A percentile compares a stretch with the other conserved stretches of the same genome.
phyloP scores from a whole-genome alignment of 2,329 filamentous ascomycete genomes.

The Colletotrichum salicis region DNA sequence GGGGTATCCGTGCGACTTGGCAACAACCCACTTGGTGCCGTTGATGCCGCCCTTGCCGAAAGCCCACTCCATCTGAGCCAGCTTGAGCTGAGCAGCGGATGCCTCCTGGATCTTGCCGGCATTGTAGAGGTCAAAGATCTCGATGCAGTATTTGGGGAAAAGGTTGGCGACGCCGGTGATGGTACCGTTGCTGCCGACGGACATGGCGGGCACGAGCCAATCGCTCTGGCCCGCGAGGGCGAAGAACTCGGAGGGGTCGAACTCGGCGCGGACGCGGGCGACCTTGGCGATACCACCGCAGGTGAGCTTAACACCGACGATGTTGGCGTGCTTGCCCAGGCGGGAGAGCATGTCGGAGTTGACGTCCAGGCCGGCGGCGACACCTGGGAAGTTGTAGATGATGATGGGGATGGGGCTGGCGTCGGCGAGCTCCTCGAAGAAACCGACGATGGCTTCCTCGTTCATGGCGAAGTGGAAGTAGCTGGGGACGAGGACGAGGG shows the following conservation, averaged over 20 bases:
- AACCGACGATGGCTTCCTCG: slow-evolving; percentile 67
- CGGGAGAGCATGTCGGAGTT: slow-evolving; percentile 72
- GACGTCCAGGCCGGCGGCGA: slow-evolving; percentile 74
- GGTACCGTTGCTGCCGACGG: slow-evolving; percentile 67
- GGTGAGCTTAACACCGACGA: slow-evolving; percentile 77
- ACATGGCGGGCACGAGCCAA: slow-evolving; percentile 72
- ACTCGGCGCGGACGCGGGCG: slow-evolving; percentile 64
- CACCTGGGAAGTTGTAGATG: slow-evolving; percentile 79
- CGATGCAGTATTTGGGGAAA: slow-evolving; percentile 64
- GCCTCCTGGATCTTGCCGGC: slow-evolving; percentile 60
- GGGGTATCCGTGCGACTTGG: slow-evolving; percentile 63
- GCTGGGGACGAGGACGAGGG: slow-evolving; percentile 74
- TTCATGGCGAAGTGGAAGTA: slow-evolving; percentile 76
- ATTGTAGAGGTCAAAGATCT: slow-evolving; percentile 59
- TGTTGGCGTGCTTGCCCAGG: slow-evolving; percentile 69
- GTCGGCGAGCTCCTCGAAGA: slow-evolving; percentile 72
- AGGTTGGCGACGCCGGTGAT: slow-evolving; percentile 73
- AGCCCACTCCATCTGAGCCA: slow-evolving; percentile 64
- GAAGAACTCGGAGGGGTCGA: slow-evolving; percentile 68
- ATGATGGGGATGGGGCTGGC: slow-evolving; percentile 71
- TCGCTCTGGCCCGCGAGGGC: slow-evolving; percentile 79
- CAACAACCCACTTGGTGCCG: slow-evolving; percentile 69
- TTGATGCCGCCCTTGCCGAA: slow-evolving; percentile 70
- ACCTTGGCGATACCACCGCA: slow-evolving; percentile 81
- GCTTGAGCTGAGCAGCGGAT: slow-evolving; percentile 58